Evolutionary conservation across 305 asterid genomes (phyloP).

Genomic region (Withania somnifera): DNA sequence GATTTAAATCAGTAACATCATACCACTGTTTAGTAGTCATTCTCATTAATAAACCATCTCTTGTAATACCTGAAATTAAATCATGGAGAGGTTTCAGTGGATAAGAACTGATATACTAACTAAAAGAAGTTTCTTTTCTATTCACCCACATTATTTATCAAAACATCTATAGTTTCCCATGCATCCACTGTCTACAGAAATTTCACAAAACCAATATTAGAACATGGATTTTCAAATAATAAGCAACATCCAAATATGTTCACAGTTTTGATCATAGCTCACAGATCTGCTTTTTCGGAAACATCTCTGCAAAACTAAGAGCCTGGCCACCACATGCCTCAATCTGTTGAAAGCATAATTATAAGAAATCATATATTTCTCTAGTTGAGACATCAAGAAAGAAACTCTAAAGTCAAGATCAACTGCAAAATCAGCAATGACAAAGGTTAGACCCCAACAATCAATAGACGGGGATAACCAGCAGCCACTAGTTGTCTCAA

Average conservation of each 20-base stretch:
- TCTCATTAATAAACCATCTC: slow-evolving; percentile 94
- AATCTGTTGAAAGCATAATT: slow-evolving; percentile 39
- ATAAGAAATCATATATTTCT: neutral
- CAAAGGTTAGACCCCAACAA: neutral
- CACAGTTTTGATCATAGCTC: slow-evolving; percentile 86
- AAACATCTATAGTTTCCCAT: slow-evolving; percentile 88
- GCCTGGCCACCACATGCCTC: slow-evolving; percentile 87
- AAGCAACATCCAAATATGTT: slow-evolving; percentile 9
- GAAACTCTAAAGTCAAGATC: neutral
- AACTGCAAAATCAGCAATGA: neutral
- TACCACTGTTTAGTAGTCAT: slow-evolving; percentile 92
- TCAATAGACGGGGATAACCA: neutral
- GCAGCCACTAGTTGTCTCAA: neutral
- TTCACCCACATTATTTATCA: slow-evolving; percentile 83
- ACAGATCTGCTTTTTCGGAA: slow-evolving; percentile 85
- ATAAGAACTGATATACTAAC: neutral
- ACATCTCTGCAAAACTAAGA: slow-evolving; percentile 84
- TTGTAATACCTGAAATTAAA: slow-evolving; percentile 66
- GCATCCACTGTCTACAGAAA: slow-evolving; percentile 66
- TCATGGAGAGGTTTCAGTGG: neutral
- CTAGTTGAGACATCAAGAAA: neutral
- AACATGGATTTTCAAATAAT: slow-evolving; percentile 6
- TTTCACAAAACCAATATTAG: slow-evolving; percentile 17
- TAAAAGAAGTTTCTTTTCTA: neutral
- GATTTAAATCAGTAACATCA: slow-evolving; percentile 92